phyloP scores from a whole-genome alignment of 2,329 filamentous ascomycete genomes.

The Neofusicoccum umdonicola region DNA sequence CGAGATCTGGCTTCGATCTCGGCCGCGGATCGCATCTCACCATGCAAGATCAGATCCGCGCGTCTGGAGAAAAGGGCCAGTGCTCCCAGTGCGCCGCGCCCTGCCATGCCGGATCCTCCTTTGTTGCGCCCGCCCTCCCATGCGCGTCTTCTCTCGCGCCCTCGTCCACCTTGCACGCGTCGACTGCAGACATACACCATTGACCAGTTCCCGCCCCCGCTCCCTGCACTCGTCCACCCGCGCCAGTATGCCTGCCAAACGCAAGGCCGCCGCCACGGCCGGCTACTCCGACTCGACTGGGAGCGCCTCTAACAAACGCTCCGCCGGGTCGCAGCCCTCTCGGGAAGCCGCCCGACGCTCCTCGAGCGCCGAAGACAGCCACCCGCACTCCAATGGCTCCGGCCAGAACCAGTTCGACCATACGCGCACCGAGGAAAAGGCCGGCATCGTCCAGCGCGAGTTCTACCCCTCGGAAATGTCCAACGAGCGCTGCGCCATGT shows the following conservation, averaged over 20 bases:
- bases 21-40: conserved; percentile 7
- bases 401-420: conserved; percentile 29
- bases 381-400: conserved; percentile 18
- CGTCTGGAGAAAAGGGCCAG: not conserved
- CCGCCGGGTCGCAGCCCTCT: conserved; percentile 29
- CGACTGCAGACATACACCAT: not conserved
- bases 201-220: not conserved
- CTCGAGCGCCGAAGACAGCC: not conserved
- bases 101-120: not conserved
- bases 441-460: conserved; percentile 50
- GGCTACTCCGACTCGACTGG: conserved; percentile 36
- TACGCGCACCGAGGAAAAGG: conserved; percentile 35
- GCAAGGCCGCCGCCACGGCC: conserved; percentile 27
- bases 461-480: conserved; percentile 88
- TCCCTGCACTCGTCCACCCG: not conserved
- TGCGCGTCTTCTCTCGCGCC: not conserved
- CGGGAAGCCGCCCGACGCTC: conserved; percentile 24
- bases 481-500: conserved; percentile 72
- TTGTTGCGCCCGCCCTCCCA: not conserved
- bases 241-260: conserved; percentile 32
- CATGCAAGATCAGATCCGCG: conserved; percentile 7
- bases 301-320: conserved; percentile 37
- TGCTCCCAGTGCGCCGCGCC: not conserved
- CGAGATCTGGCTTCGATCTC: conserved; percentile 8
- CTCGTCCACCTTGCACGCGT: not conserved